A percentile compares a stretch with the other conserved stretches of the same genome.
phyloP scores from a whole-genome alignment of 495 filamentous ascomycete genomes.

The Penicillium cosmopolitanum region DNA sequence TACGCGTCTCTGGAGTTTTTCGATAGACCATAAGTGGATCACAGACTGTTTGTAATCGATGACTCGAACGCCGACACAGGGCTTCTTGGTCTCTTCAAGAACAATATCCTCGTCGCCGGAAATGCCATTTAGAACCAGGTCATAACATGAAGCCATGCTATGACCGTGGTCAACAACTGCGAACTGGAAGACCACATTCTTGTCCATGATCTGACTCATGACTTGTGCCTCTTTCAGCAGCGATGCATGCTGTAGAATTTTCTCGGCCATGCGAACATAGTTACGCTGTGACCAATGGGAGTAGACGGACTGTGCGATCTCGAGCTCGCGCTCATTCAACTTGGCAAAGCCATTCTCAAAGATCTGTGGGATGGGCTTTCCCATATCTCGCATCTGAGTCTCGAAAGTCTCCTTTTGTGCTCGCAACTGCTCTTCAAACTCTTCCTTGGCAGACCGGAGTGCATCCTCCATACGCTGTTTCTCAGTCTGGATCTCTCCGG shows the following conservation, averaged over 20 bases:
- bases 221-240: slow-evolving; percentile 94
- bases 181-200: slow-evolving; percentile 94
- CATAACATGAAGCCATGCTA: slow-evolving; percentile 87
- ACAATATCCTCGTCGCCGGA: slow-evolving; percentile 84
- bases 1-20: slow-evolving; percentile 87
- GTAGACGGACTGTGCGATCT: slow-evolving; percentile 65
- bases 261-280: slow-evolving; percentile 95
- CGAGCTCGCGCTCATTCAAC: slow-evolving; percentile 69
- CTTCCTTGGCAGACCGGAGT: slow-evolving; percentile 74
- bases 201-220: slow-evolving; percentile 96
- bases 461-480: slow-evolving; percentile 87
- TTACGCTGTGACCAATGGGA: slow-evolving; percentile 81
- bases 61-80: slow-evolving; percentile 88
- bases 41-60: slow-evolving; percentile 89
- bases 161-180: slow-evolving; percentile 88
- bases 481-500: slow-evolving; percentile 82
- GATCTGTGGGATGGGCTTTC: slow-evolving; percentile 52
- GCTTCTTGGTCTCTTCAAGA: slow-evolving; percentile 81
- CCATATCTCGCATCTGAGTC: slow-evolving; percentile 63
- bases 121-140: slow-evolving; percentile 91
- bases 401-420: slow-evolving; percentile 79
- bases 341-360: slow-evolving; percentile 58
- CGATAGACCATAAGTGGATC: slow-evolving; percentile 90
- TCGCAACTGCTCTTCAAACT: slow-evolving; percentile 81
- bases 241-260: slow-evolving; percentile 82